Conservation (phyloP, 176 grass and related monocot species). For the Oryza glumipatula region DNA sequence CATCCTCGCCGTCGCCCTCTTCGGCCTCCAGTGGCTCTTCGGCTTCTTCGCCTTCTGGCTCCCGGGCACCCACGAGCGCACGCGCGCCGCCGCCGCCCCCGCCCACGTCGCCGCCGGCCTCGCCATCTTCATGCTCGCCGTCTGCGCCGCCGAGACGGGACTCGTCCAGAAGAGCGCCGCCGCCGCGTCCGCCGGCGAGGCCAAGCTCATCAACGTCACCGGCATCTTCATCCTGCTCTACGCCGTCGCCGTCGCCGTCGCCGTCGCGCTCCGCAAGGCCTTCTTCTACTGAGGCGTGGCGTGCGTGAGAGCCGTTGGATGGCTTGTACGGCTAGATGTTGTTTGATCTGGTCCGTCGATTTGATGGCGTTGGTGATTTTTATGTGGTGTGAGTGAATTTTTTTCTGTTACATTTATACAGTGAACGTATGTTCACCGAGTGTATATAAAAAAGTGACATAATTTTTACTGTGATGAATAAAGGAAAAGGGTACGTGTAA, state of each 20-base stretch:
- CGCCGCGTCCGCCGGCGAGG: slow-evolving; percentile 48
- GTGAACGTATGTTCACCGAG: neutral
- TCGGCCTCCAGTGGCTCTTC: slow-evolving; percentile 93
- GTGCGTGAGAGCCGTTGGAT: neutral
- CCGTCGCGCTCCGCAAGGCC: slow-evolving; percentile 56
- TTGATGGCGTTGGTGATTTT: neutral
- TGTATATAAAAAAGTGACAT: neutral
- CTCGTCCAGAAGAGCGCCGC: slow-evolving; percentile 67
- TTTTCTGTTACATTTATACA: slow-evolving; percentile 2
- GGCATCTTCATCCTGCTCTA: slow-evolving; percentile 87
- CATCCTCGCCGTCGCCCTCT: slow-evolving; percentile 71
- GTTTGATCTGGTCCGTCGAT: neutral
- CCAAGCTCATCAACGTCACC: slow-evolving; percentile 79
- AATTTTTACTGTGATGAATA: neutral
- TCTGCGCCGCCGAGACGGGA: slow-evolving; percentile 84
- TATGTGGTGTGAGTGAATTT: neutral
- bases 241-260: slow-evolving; percentile 54
- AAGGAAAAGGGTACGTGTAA: too few species aligned
- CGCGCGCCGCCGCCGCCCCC: slow-evolving; percentile 31
- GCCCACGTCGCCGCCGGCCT: slow-evolving; percentile 61
- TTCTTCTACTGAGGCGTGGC: slow-evolving; percentile 39
- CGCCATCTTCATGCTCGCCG: slow-evolving; percentile 72
- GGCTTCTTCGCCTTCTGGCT: slow-evolving; percentile 80
- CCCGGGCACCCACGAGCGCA: slow-evolving; percentile 16
- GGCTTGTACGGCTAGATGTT: neutral